These are phyloP conservation scores for Calamus simplicifolius DNA, from an alignment of 176 grass and related monocot genomes.

Conservation along the genomic window DNA sequence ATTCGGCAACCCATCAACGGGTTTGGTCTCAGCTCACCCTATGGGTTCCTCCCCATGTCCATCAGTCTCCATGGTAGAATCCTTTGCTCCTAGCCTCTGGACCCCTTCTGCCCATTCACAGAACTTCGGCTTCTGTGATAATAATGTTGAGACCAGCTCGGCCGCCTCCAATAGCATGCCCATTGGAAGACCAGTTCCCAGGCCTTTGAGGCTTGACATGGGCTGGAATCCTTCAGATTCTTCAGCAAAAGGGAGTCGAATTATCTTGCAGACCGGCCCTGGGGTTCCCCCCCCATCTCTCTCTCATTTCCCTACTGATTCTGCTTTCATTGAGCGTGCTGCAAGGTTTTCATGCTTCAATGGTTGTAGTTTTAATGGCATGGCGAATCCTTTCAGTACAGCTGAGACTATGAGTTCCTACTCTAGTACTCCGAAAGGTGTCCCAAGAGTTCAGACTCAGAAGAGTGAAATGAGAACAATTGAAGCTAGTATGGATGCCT, in stretches of 20 bases:
- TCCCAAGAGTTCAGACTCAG: constrained; percentile 6
- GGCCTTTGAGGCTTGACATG: no score
- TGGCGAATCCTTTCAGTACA: constrained; percentile 19
- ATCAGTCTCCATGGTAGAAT: constrained; percentile 38
- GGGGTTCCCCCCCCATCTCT: constrained; percentile 41
- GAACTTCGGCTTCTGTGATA: constrained; percentile 28
- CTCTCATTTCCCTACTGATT: constrained; percentile 58
- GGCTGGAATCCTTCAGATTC: neutral
- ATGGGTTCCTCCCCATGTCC: constrained; percentile 24
- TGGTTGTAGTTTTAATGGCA: constrained; percentile 14
- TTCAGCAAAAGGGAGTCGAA: constrained; percentile 2
- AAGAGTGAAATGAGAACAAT: constrained; percentile 17
- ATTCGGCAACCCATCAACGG: constrained; percentile 28
- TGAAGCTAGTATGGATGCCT: constrained; percentile 9
- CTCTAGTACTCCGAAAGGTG: constrained; percentile 22
- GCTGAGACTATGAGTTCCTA: constrained; percentile 33
- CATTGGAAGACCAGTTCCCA: no score
- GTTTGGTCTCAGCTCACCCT: no score
- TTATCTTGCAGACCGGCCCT: constrained; percentile 38
- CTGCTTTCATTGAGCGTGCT: constrained; percentile 72
- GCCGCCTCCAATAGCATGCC: no score
- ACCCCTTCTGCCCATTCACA: constrained; percentile 27
- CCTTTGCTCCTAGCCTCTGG: constrained; percentile 46
- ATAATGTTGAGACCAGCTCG: constrained; percentile 8
- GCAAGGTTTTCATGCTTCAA: constrained; percentile 68